Percentiles rank a stretch among this genome's conserved stretches.
Conservation (phyloP, 2,329 filamentous ascomycete species). For the Calonectria pauciramosa region DNA sequence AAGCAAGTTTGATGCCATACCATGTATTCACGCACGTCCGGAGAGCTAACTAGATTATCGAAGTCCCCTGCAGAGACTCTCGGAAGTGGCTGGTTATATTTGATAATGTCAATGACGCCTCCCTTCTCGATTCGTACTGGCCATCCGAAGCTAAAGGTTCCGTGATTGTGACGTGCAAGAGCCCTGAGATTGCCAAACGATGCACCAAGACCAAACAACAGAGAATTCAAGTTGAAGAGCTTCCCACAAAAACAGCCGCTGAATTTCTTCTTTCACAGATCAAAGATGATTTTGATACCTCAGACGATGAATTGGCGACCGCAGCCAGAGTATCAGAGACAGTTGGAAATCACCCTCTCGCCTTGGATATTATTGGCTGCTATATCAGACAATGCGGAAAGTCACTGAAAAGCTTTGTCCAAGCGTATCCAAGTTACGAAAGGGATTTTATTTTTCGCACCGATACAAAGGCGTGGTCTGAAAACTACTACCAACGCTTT, state of each 20-base stretch:
- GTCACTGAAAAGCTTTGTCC: neutral
- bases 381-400: constrained; percentile 5
- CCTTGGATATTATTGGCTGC: neutral
- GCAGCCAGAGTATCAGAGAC: neutral
- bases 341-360: neutral
- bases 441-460: neutral
- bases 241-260: neutral
- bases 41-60: neutral
- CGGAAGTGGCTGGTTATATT: neutral
- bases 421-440: neutral
- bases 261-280: neutral
- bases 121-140: neutral
- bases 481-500: neutral
- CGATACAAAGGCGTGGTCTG: neutral
- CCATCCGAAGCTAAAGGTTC: neutral
- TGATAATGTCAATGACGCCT: neutral
- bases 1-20: neutral
- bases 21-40: neutral
- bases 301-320: neutral
- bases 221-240: neutral
- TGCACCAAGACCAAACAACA: neutral
- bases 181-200: neutral
- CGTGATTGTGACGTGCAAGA: constrained; percentile 3
- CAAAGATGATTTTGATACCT: neutral
- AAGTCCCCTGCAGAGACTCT: neutral